Evolutionary conservation across 306 rosid species (phyloP), one percentile per base, ranked within the genome.

Genomic region (Pyrus bretschneideri): DNA sequence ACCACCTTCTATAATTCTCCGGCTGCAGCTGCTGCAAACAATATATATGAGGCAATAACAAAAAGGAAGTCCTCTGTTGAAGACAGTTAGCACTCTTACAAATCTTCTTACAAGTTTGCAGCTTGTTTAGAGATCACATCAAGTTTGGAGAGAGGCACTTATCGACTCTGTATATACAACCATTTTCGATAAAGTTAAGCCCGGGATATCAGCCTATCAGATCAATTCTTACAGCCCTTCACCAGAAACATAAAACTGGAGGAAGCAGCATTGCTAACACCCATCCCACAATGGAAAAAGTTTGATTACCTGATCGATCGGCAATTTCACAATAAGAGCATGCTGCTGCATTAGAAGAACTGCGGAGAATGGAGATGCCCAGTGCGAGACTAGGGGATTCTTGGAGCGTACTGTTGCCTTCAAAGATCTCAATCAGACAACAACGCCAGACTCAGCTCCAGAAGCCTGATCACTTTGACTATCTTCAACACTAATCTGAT

Each of bases 401-500:
- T 76, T 60, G 68, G 71, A 82, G 78, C 61, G 30, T 51, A 59
- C 57, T 74, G 40, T 44, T 70, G 77, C 80, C 69, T 69, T 71
- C 70, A 31, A 76, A 73, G 62, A 35, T 74, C 69, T 74, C 74
- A 72, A 55, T 51, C 35, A 77, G 44, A 49, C 68, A 77, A 69
- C 75, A 84, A 66, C 68, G 23, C 44, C 69, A 46, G 66, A 71
- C 68, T 74, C 61, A 75, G 79, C 74, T 72, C 78, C 73, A 60
- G 64, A 4, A 33, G 70, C 46, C 59, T 77, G 44, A 27, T 78
- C 80, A 52, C 71, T 73, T 51, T 59, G 75, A 65, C 23, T 38
- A 76, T 59, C 74, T 27, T 78, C 82, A 25, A 86, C 45, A 19
- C 61, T 27, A 79, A 76, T 69, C 27, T 95, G 54, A 49, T 49